These are phyloP conservation scores for Zygoascus bituminiphila DNA, from an alignment of 805 yeast species.

Conservation along the genomic window DNA sequence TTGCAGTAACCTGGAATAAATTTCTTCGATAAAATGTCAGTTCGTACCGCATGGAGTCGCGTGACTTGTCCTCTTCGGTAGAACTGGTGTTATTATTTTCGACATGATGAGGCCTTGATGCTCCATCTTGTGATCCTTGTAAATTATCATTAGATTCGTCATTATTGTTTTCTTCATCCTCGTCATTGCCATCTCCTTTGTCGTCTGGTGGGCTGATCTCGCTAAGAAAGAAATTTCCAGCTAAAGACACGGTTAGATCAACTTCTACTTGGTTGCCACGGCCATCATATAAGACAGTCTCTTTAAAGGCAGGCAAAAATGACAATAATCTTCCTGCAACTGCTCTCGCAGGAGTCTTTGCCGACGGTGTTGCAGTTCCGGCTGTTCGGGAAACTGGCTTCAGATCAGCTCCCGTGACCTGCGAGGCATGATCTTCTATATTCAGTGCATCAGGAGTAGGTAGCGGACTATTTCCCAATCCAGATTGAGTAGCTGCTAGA, in stretches of 20 bases:
- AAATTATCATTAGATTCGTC: conserved; percentile 3
- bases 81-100: background rate
- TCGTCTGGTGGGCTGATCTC: conserved; percentile 7
- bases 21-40: conserved; percentile 24
- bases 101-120: no score
- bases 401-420: background rate
- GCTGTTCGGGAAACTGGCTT: background rate
- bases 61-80: background rate
- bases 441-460: background rate
- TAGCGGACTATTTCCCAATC: background rate
- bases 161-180: background rate
- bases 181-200: background rate
- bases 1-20: conserved; percentile 22
- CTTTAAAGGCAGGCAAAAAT: conserved; percentile 17
- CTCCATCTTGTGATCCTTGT: background rate
- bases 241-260: conserved; percentile 12
- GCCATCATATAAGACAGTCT: conserved; percentile 16
- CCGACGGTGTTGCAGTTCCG: background rate
- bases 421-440: background rate
- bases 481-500: background rate
- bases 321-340: conserved; percentile 6
- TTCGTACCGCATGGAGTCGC: conserved; percentile 15
- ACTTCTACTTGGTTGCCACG: conserved; percentile 17
- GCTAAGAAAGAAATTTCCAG: conserved; percentile 21
- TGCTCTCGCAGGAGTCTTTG: background rate